These are phyloP conservation scores for Penicillium paradoxum DNA, from an alignment of 495 filamentous ascomycete genomes.

Conservation along the genomic window DNA sequence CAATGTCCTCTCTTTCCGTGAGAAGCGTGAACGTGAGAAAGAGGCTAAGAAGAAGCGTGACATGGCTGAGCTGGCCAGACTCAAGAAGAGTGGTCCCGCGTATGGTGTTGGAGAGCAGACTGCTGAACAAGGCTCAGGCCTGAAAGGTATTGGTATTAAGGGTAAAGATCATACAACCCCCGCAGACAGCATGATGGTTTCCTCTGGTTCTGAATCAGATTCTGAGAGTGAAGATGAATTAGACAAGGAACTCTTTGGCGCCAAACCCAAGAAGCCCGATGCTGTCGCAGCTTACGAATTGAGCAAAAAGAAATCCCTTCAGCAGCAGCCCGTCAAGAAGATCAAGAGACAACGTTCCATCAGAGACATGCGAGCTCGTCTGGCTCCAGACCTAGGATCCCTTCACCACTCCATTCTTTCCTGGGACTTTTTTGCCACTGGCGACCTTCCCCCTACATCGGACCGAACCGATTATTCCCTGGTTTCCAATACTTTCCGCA, in stretches of 20 bases:
- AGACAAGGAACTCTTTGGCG: constrained; percentile 57
- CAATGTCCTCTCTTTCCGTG: constrained; percentile 51
- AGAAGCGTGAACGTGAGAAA: constrained; percentile 64
- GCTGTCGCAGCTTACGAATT: constrained; percentile 51
- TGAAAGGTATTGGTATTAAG: constrained; percentile 67
- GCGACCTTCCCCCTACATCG: constrained; percentile 71
- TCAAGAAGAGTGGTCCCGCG: constrained; percentile 51
- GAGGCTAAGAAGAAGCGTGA: constrained; percentile 71
- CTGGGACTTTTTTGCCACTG: constrained; percentile 89
- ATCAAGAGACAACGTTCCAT: constrained; percentile 66
- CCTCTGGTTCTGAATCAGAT: constrained; percentile 64
- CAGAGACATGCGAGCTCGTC: constrained; percentile 88
- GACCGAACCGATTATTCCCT: constrained; percentile 63
- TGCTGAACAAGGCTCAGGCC: constrained; percentile 70
- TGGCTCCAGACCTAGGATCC: constrained; percentile 81
- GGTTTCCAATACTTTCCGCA: constrained; percentile 71
- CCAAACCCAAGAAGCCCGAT: constrained; percentile 41
- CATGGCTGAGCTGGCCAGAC: constrained; percentile 58
- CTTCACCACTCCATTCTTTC: constrained; percentile 80
- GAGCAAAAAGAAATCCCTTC: constrained; percentile 47
- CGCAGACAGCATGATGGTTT: constrained; percentile 83
- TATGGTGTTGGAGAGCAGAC: constrained; percentile 53
- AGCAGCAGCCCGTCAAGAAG: constrained; percentile 73
- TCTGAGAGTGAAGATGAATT: constrained; percentile 66
- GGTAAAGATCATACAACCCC: constrained; percentile 73